Base-by-base conservation (phyloP, 306 rosid species). In the Casuarina equisetifolia region DNA sequence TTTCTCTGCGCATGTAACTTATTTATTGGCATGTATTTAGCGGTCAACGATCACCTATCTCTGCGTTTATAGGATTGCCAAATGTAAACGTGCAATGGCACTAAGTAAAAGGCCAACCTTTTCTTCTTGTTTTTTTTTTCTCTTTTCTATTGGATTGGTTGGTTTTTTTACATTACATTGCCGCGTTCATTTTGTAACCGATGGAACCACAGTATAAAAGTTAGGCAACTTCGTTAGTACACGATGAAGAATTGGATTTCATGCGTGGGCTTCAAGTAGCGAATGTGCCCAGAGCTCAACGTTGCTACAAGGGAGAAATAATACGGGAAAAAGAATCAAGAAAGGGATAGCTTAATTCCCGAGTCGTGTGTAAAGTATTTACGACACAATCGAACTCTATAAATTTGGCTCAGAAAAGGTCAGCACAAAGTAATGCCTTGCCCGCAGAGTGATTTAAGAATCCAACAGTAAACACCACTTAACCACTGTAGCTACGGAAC, bases 11-110 rank as follows among this genome's bases (percentile, higher is more conserved):
- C 50, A 16, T 64, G 48, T 35, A 15, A 36, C 15, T 62, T 62
- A 8, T 36, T 4, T 62, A 44, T 43, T 62, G 45, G 69, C 11
- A 10, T 62, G 35, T 39, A 64, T 63, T 63, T 35, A 61, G 44
- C 13, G 43, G 69, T 49, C 71, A 36, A 42, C 50, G 50, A 42
- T 67, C 71, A 67, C 71, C 71, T 67, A 67, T 67, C 71, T 67
- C 71, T 42, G 35, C 42, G 6, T 67, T 42, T 44, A 67, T 67
- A 67, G 71, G 71, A 67, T 67, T 67, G 17, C 50, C 44, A 25
- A 40, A 42, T 17, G n/a, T 67, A 40, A 42, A 25, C 50, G 50
- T 67, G 50, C 50, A 40, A 40, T 67, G 49, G 48, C 71, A 40
- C 71, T 1, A 42, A 32, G 71, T 67, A 50, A 42, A 67, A 42